Evolutionary conservation across 208 protist species (phyloP), one percentile per base, ranked within the genome.

Genomic region (Trypanosoma scelopori): DNA sequence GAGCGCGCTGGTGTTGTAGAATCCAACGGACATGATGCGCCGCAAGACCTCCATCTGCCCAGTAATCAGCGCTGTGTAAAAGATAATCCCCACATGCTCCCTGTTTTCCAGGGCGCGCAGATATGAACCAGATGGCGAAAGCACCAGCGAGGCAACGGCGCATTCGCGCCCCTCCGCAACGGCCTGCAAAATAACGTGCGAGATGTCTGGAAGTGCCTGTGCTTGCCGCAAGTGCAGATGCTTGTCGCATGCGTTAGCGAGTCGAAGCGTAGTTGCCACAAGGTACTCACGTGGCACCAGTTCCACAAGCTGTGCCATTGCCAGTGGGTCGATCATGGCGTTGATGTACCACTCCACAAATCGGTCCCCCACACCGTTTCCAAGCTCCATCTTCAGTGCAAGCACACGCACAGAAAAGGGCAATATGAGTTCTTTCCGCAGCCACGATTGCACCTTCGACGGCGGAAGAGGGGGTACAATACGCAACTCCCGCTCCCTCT

Each of bases 271-370:
- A 12, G 84, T 93, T 7, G 78, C 89, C 11, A 93, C 87, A 43
- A 93, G 69, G 69, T 84, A 86, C 37, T 89, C 84, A 42, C 63
- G 68, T 37, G 87, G 87, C 50, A 89, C 81, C 32, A 91, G 81
- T 43, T 77, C 81, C 7, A 93, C 79, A 32, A 93, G 78, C 65
- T 89, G 87, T 30, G 84, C 85, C 61, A 93, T 84, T 18, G 87
- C 84, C 42, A 88, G 78, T 27, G 87, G 78, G 50, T 93, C 87
- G 51, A 93, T 69, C 37, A 91, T 65, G 28, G 79, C 76, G 47
- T 88, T 85, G 20, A 93, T 78, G 49, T 93, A 93, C 87, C 87
- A 93, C 70, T 93, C 84, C 20, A 93, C 82, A 76, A 93, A 93
- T 25, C 70, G 57, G 41, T 81, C 83, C 20, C 85, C 82, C 42